Conservation (phyloP, 331 rosid genomes). For the Malus hybrid region DNA sequence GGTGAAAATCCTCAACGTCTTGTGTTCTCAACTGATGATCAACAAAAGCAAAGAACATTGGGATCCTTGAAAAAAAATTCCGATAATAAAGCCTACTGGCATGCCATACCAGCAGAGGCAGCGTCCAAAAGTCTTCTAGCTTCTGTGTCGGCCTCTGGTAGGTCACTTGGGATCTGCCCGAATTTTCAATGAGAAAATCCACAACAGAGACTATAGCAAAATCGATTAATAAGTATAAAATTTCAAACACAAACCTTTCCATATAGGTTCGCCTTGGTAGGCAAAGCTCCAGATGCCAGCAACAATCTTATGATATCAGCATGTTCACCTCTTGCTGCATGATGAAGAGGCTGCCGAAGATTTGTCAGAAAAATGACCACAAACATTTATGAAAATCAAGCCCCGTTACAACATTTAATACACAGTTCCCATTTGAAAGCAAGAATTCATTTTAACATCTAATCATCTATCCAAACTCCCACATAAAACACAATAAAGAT, state of each 20-base stretch:
- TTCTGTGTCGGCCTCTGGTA: slow-evolving; percentile 57
- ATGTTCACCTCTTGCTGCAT: slow-evolving; percentile 87
- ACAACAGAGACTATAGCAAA: neutral
- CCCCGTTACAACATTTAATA: neutral
- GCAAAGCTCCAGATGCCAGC: slow-evolving; percentile 58
- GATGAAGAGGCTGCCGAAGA: slow-evolving; percentile 71
- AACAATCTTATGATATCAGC: slow-evolving; percentile 46
- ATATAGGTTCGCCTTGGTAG: slow-evolving; percentile 44
- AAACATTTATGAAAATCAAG: no score
- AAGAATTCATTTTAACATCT: neutral
- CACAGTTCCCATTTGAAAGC: neutral
- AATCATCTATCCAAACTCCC: neutral
- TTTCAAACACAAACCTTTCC: slow-evolving; percentile 50
- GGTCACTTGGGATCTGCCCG: slow-evolving; percentile 58
- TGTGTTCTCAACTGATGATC: neutral
- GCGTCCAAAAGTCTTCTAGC: slow-evolving; percentile 63
- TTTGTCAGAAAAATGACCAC: no score
- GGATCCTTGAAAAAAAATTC: neutral
- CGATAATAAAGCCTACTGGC: slow-evolving; percentile 20
- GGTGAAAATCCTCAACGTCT: neutral
- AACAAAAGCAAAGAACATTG: neutral
- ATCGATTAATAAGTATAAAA: neutral
- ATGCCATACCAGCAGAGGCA: slow-evolving; percentile 19
- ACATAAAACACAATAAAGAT: neutral
- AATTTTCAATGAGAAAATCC: slow-evolving; percentile 7